Evolutionary conservation across 2,329 filamentous ascomycete species (phyloP).

Genomic region (Colletotrichum sp.): DNA sequence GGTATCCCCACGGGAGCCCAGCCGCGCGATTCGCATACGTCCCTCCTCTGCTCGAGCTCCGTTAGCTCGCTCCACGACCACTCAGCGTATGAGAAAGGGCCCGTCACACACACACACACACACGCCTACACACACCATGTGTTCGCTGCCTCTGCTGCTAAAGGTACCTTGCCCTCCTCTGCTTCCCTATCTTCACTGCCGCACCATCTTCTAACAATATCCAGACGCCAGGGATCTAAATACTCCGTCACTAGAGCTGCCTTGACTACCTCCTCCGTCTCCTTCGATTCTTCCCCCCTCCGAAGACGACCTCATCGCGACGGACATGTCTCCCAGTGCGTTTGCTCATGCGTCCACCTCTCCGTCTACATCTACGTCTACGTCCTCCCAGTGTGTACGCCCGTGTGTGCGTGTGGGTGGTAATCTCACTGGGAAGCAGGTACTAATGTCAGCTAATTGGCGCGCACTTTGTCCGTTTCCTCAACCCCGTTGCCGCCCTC

Average conservation of each 20-base stretch:
- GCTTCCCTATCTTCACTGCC: neutral
- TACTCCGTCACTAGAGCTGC: neutral
- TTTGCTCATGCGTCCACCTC: neutral
- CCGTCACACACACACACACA: neutral
- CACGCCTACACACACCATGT: neutral
- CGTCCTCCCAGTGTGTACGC: neutral
- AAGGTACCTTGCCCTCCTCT: neutral
- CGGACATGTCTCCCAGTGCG: slow-evolving; percentile 5
- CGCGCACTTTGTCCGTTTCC: slow-evolving; percentile 7
- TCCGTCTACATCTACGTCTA: neutral
- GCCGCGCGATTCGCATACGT: neutral
- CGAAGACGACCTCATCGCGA: neutral
- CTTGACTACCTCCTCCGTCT: neutral
- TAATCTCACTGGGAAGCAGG: slow-evolving; percentile 18
- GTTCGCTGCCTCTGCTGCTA: neutral
- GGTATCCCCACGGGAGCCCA: neutral
- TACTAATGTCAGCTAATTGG: slow-evolving; percentile 19
- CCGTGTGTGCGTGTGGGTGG: slow-evolving; percentile 11
- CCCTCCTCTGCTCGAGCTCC: neutral
- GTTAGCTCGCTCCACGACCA: neutral
- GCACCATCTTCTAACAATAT: neutral
- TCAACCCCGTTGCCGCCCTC: neutral
- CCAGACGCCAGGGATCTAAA: neutral
- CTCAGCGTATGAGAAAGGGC: neutral
- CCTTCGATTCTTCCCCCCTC: neutral